A percentile compares a stretch with the other conserved stretches of the same genome.
Conservation (phyloP, 2,329 filamentous ascomycete species). For the Penicillium occitanis region DNA sequence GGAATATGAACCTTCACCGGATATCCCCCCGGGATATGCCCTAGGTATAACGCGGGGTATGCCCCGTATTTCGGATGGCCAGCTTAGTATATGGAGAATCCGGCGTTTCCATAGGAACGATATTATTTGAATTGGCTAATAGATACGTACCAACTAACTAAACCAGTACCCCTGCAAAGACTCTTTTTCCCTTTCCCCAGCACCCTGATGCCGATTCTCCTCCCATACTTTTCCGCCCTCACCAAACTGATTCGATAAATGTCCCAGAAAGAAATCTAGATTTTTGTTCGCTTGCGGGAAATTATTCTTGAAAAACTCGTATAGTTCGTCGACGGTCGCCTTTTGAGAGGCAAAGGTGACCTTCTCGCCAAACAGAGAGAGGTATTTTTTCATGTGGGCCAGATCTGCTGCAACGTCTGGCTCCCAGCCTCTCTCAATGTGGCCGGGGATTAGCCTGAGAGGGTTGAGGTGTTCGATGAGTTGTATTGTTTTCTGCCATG, state of each 20-base stretch:
- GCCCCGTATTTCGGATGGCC: too few relatives aligned
- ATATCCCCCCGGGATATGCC: too few relatives aligned
- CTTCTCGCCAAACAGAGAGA: slow-evolving; percentile 22
- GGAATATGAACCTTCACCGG: too few relatives aligned
- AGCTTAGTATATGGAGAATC: too few relatives aligned
- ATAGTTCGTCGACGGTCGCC: neutral
- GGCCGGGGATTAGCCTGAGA: slow-evolving; percentile 21
- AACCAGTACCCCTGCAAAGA: slow-evolving; percentile 25
- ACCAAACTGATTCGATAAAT: slow-evolving; percentile 35
- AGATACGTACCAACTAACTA: neutral
- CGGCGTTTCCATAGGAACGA: too few relatives aligned
- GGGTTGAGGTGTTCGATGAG: slow-evolving; percentile 32
- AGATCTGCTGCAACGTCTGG: neutral
- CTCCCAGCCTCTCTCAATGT: slow-evolving; percentile 3
- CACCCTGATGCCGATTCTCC: slow-evolving; percentile 34
- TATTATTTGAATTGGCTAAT: too few relatives aligned
- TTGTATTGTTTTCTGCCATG: slow-evolving; percentile 28
- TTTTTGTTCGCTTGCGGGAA: slow-evolving; percentile 25
- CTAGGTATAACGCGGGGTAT: too few relatives aligned
- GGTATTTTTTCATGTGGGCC: slow-evolving; percentile 9
- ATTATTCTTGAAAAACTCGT: neutral
- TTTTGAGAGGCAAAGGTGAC: neutral
- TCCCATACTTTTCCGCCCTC: slow-evolving; percentile 34
- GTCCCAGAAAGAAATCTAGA: slow-evolving; percentile 37
- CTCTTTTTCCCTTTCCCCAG: slow-evolving; percentile 22